Conservation (phyloP, 306 rosid genomes). For the Ormosia semicastrata region DNA sequence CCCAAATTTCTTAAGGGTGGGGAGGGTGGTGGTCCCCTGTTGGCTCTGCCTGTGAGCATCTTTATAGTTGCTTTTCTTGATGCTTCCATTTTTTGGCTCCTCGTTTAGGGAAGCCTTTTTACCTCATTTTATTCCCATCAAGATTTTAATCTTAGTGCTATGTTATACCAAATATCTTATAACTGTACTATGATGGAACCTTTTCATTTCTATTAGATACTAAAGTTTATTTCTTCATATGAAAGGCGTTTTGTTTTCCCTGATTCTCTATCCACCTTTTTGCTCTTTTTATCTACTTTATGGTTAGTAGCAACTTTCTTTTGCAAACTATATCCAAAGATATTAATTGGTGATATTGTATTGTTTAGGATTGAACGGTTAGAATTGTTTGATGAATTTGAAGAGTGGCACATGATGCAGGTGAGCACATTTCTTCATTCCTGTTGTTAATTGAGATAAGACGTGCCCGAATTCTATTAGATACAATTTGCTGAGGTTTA, state of each 20-base stretch:
- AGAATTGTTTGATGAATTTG: slow-evolving; percentile 92
- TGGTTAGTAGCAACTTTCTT: slow-evolving; percentile 30
- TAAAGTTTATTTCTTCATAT: slow-evolving; percentile 25
- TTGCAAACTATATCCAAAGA: slow-evolving; percentile 26
- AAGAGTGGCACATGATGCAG: slow-evolving; percentile 99
- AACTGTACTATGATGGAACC: slow-evolving; percentile 29
- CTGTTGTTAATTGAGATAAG: slow-evolving; percentile 15
- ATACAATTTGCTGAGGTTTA: slow-evolving; percentile 16
- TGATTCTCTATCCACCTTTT: slow-evolving; percentile 8
- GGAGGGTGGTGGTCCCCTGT: slow-evolving; percentile 2
- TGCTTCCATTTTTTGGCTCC: background rate
- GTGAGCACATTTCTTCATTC: slow-evolving; percentile 46
- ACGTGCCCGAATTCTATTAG: slow-evolving; percentile 12
- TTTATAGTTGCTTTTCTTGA: background rate
- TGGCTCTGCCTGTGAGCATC: slow-evolving; percentile 10
- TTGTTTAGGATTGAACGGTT: slow-evolving; percentile 83
- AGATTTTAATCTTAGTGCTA: background rate
- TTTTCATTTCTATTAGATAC: slow-evolving; percentile 18
- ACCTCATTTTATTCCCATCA: too few relatives aligned
- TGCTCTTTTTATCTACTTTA: slow-evolving; percentile 22
- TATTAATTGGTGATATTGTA: slow-evolving; percentile 37
- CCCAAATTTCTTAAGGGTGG: slow-evolving; percentile 2
- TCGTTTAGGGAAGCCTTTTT: too few relatives aligned
- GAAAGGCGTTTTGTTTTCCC: background rate
- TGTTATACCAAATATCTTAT: slow-evolving; percentile 10